Evolutionary conservation across 2,329 filamentous ascomycete genomes (phyloP).

Genomic region (Myotisia sp.): DNA sequence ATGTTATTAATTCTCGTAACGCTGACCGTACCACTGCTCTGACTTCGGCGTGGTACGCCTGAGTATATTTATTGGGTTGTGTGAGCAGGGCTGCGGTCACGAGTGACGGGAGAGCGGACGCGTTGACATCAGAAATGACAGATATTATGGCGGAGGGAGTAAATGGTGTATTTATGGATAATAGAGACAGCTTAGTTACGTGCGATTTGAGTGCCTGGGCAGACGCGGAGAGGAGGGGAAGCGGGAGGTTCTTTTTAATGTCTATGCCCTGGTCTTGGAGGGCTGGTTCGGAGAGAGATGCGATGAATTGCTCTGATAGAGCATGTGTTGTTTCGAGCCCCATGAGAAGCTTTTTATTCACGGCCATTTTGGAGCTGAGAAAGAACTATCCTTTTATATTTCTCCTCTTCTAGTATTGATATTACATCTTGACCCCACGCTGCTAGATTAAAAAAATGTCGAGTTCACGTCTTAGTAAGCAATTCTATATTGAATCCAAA

Average conservation of each 20-base stretch:
- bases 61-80: slow-evolving; percentile 46
- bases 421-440: too few species aligned
- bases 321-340: slow-evolving; percentile 22
- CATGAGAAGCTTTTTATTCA: slow-evolving; percentile 16
- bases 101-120: slow-evolving; percentile 59
- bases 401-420: too few species aligned
- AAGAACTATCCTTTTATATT: not conserved
- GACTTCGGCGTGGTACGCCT: slow-evolving; percentile 49
- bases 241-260: slow-evolving; percentile 24
- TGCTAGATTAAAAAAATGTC: too few species aligned
- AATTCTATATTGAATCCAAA: too few species aligned
- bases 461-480: too few species aligned
- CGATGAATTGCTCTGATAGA: slow-evolving; percentile 28
- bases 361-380: too few species aligned
- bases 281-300: slow-evolving; percentile 20
- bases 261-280: slow-evolving; percentile 5
- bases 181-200: slow-evolving; percentile 71
- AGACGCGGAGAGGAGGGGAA: slow-evolving; percentile 57
- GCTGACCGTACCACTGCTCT: slow-evolving; percentile 44
- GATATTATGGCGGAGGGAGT: slow-evolving; percentile 60
- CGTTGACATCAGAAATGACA: slow-evolving; percentile 58
- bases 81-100: slow-evolving; percentile 57
- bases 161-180: slow-evolving; percentile 76
- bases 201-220: slow-evolving; percentile 65
- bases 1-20: slow-evolving; percentile 46